phyloP scores from a whole-genome alignment of 2,329 filamentous ascomycete genomes.

The Herpotrichia juniperi region DNA sequence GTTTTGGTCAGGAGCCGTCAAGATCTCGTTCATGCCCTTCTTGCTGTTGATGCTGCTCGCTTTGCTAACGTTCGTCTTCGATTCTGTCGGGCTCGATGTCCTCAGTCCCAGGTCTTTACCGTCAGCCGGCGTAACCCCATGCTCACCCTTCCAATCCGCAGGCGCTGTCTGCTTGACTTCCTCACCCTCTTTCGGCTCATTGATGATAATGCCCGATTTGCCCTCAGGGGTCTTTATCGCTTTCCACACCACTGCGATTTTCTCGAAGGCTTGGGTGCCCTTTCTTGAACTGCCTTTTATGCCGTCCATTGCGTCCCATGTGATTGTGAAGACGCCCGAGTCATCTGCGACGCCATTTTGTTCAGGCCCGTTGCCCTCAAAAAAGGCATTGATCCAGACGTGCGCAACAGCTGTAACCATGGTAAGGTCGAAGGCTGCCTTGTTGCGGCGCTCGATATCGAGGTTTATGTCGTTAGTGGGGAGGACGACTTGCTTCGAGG shows the following conservation, averaged over 20 bases:
- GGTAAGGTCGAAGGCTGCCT: conserved; percentile 74
- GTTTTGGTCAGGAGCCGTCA: conserved; percentile 29
- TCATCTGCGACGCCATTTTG: conserved; percentile 68
- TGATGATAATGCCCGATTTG: conserved; percentile 56
- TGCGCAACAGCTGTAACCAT: conserved; percentile 94
- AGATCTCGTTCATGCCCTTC: conserved; percentile 45
- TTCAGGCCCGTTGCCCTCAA: conserved; percentile 81
- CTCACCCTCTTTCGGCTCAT: conserved; percentile 69
- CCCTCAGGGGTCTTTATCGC: conserved; percentile 42
- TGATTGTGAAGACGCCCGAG: conserved; percentile 72
- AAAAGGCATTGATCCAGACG: conserved; percentile 96
- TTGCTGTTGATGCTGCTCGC: conserved; percentile 70
- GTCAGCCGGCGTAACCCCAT: conserved; percentile 48
- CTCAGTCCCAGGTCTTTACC: conserved; percentile 73
- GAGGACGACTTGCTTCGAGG: conserved; percentile 70
- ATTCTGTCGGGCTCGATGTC: conserved; percentile 61
- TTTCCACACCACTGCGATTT: conserved; percentile 85
- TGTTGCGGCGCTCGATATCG: conserved; percentile 84
- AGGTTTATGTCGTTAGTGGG: conserved; percentile 89
- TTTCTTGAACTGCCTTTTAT: conserved; percentile 89
- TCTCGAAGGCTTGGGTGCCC: conserved; percentile 81
- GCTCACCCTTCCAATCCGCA: conserved; percentile 76
- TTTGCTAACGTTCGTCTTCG: conserved; percentile 71
- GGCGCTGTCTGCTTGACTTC: conserved; percentile 72
- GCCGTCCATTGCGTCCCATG: conserved; percentile 86